These are phyloP conservation scores for Nannochloropsis gaditana DNA, from an alignment of 108 stramenopile species.

Conservation along the genomic window DNA sequence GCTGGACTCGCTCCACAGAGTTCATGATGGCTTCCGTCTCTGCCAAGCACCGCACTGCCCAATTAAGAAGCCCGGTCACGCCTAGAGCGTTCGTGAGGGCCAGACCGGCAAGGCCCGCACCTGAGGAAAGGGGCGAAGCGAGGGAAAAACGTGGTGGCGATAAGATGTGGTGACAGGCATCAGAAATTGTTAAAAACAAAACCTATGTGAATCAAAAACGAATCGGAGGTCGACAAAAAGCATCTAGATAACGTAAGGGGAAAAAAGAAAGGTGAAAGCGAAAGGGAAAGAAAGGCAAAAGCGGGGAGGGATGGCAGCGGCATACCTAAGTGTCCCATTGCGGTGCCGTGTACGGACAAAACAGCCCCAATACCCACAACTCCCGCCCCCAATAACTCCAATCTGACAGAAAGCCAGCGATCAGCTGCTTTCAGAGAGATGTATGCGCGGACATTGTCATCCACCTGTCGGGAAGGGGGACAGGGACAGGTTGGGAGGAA, in stretches of 20 bases:
- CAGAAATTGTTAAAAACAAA: too few relatives aligned
- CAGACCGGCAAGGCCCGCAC: conserved; percentile 46
- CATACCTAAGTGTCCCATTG: not conserved
- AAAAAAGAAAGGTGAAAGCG: not conserved
- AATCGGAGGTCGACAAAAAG: not conserved
- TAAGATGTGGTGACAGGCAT: too few relatives aligned
- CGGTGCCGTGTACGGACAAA: conserved; percentile 34
- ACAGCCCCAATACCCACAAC: conserved; percentile 43
- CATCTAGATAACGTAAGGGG: not conserved
- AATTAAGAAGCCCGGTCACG: conserved; percentile 51
- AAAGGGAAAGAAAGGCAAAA: not conserved
- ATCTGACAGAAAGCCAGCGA: conserved; percentile 48
- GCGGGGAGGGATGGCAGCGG: not conserved
- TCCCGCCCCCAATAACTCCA: conserved; percentile 48
- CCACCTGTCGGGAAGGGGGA: conserved; percentile 27
- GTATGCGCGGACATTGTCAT: conserved; percentile 45
- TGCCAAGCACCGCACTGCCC: conserved; percentile 48
- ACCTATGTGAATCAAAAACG: too few relatives aligned
- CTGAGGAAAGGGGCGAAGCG: not conserved
- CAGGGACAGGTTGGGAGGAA: not conserved
- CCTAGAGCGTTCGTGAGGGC: conserved; percentile 49
- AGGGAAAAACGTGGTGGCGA: not conserved
- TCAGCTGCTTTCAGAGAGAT: conserved; percentile 50
- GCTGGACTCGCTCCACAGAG: conserved; percentile 43
- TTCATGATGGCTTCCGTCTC: conserved; percentile 56